phyloP scores from a whole-genome alignment of 495 filamentous ascomycete genomes.

The Achaetomiella virescens region DNA sequence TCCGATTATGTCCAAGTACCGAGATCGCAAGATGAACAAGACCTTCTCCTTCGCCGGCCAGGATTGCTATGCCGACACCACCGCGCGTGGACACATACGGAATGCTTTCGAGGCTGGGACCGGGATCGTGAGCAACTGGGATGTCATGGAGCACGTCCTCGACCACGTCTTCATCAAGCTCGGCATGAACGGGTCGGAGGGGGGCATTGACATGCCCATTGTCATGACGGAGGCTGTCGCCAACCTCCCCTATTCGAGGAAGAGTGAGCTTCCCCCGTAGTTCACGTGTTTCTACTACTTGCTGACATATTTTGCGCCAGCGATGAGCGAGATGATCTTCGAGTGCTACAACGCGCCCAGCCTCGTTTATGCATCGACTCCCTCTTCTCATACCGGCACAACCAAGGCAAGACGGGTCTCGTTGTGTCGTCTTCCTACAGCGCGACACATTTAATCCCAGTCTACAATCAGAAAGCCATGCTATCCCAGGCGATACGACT shows the following conservation, averaged over 20 bases:
- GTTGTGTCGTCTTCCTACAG: slow-evolving; percentile 89
- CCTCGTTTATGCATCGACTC: slow-evolving; percentile 92
- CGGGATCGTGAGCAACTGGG: slow-evolving; percentile 93
- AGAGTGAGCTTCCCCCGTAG: slow-evolving; percentile 51
- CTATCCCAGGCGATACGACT: slow-evolving; percentile 77
- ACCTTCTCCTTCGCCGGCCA: slow-evolving; percentile 85
- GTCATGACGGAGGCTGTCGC: slow-evolving; percentile 96
- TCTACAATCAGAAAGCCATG: slow-evolving; percentile 75
- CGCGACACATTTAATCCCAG: slow-evolving; percentile 92
- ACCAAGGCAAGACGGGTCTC: slow-evolving; percentile 78
- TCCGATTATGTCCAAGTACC: slow-evolving; percentile 87
- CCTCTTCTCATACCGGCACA: slow-evolving; percentile 89
- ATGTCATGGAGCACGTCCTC: slow-evolving; percentile 86
- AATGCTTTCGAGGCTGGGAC: slow-evolving; percentile 86
- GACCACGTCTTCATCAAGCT: slow-evolving; percentile 92
- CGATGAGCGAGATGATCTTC: slow-evolving; percentile 95
- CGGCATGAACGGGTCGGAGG: slow-evolving; percentile 69
- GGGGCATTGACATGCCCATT: slow-evolving; percentile 73
- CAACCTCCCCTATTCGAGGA: slow-evolving; percentile 77
- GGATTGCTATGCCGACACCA: slow-evolving; percentile 90
- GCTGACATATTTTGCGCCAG: slow-evolving; percentile 37
- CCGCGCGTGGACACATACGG: slow-evolving; percentile 80
- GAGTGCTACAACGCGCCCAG: slow-evolving; percentile 88
- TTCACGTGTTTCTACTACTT: neutral
- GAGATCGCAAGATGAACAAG: slow-evolving; percentile 84